phyloP scores from a whole-genome alignment of 345 rosid species.

The Syzygium aqueum region DNA sequence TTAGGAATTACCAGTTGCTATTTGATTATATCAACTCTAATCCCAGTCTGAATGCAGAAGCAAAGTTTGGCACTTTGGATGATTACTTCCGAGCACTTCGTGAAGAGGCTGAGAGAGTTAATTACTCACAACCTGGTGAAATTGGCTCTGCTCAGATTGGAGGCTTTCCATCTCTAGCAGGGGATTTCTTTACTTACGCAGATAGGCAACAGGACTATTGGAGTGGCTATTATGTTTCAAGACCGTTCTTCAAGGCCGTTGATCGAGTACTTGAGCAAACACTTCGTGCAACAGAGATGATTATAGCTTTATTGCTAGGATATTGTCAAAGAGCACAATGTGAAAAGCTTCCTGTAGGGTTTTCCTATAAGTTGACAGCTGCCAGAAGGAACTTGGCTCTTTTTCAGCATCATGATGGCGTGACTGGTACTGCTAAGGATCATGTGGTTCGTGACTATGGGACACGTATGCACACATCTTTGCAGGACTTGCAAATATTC shows the following conservation, averaged over 20 bases:
- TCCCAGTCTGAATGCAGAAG: constrained; percentile 80
- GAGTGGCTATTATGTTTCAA: constrained; percentile 99
- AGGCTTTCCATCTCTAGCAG: constrained; percentile 95
- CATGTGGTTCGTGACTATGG: constrained; percentile 95
- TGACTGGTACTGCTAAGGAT: constrained; percentile 93
- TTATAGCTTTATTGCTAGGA: constrained; percentile 80
- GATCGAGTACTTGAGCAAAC: constrained; percentile 91
- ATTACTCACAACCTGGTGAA: constrained; percentile 79
- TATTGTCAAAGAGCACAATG: constrained; percentile 84
- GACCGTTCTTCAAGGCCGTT: constrained; percentile 98
- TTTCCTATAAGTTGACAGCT: constrained; percentile 78
- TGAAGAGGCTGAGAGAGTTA: constrained; percentile 79
- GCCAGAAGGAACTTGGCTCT: constrained; percentile 97
- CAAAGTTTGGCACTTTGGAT: constrained; percentile 83
- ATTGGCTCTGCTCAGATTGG: constrained; percentile 62
- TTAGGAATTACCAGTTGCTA: constrained; percentile 77
- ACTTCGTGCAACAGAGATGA: constrained; percentile 83
- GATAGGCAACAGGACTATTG: constrained; percentile 93
- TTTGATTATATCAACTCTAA: constrained; percentile 89
- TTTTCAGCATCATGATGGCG: constrained; percentile 99
- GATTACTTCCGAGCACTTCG: constrained; percentile 77
- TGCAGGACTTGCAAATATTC: constrained; percentile 84
- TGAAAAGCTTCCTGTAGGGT: constrained; percentile 69
- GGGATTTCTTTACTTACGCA: constrained; percentile 96
- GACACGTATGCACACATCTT: constrained; percentile 79